Percentiles rank a stretch among this genome's conserved stretches.
phyloP scores from a whole-genome alignment of 2,329 filamentous ascomycete genomes.

The Aaosphaeria pasadenensis region DNA sequence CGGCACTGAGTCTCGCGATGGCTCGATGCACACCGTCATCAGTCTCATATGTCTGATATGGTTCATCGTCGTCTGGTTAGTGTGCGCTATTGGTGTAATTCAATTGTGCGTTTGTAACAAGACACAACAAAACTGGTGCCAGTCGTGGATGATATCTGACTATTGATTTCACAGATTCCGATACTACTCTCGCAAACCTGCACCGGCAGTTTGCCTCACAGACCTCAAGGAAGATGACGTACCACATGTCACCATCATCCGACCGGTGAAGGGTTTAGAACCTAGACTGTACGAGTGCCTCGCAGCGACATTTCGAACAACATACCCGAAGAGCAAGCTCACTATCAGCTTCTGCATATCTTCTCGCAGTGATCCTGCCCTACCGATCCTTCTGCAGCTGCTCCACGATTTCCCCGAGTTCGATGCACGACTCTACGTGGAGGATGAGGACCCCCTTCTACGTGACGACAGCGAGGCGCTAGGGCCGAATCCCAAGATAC shows the following conservation, averaged over 20 bases:
- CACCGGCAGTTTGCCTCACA: constrained; percentile 41
- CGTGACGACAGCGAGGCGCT: constrained; percentile 56
- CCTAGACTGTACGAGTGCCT: constrained; percentile 90
- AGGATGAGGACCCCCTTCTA: constrained; percentile 75
- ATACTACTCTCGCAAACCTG: constrained; percentile 49
- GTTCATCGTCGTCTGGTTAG: constrained; percentile 54
- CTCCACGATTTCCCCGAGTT: constrained; percentile 69
- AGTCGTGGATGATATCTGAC: constrained; percentile 6
- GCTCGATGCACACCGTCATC: constrained; percentile 36
- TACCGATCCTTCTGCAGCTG: constrained; percentile 68
- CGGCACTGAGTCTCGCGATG: constrained; percentile 24
- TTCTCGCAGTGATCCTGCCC: constrained; percentile 70
- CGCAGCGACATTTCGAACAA: constrained; percentile 77
- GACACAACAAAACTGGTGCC: background rate
- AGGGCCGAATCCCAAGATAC: constrained; percentile 96
- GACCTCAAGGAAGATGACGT: constrained; percentile 45
- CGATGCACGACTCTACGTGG: constrained; percentile 72
- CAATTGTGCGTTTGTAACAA: constrained; percentile 49
- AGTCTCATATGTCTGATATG: constrained; percentile 52
- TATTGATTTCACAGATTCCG: constrained; percentile 45
- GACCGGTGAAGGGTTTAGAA: constrained; percentile 90
- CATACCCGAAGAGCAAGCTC: constrained; percentile 73
- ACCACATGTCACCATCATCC: constrained; percentile 85
- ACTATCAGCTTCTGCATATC: constrained; percentile 82
- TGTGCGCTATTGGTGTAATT: constrained; percentile 57